Percentiles rank a stretch among this genome's conserved stretches.
Conservation (phyloP, 352 stramenopile genomes). For the Phytophthora aleatoria region DNA sequence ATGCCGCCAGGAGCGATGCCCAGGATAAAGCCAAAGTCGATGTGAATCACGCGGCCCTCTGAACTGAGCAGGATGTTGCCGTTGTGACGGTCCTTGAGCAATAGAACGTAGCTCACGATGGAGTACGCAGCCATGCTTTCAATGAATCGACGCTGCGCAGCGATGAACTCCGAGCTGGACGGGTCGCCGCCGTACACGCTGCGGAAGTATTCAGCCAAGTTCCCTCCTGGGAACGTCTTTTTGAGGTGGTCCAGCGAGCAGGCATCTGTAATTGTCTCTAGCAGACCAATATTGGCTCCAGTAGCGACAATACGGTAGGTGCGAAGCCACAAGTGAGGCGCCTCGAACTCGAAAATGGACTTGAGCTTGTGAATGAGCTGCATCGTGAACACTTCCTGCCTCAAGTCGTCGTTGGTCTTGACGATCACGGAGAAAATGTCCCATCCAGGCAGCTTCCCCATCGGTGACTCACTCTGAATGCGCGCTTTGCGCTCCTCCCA, state of each 20-base stretch:
- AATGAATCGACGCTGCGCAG: constrained; percentile 94
- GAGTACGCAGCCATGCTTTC: constrained; percentile 96
- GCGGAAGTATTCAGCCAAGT: constrained; percentile 92
- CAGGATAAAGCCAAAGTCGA: constrained; percentile 99
- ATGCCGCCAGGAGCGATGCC: constrained; percentile 96
- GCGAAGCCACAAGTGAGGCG: constrained; percentile 91
- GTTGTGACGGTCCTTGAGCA: constrained; percentile 99
- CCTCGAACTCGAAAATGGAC: constrained; percentile 94
- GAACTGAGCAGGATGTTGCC: constrained; percentile 98
- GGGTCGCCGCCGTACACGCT: constrained; percentile 57
- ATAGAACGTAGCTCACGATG: constrained; percentile 96
- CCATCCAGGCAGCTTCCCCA: constrained; percentile 85
- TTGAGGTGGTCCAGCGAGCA: constrained; percentile 97
- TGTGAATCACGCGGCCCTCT: constrained; percentile 97
- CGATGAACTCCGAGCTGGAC: constrained; percentile 44
- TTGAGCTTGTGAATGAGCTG: constrained; percentile 96
- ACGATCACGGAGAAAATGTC: constrained; percentile 95
- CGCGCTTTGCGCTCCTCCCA: constrained; percentile 67
- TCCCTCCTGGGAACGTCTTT: constrained; percentile 90
- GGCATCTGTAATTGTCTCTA: constrained; percentile 96
- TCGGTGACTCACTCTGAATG: constrained; percentile 72
- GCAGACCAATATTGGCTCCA: constrained; percentile 91
- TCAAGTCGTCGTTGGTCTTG: constrained; percentile 98
- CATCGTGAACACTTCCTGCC: constrained; percentile 97
- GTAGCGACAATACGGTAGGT: constrained; percentile 97